Percentiles rank a stretch among this genome's conserved stretches.
Evolutionary conservation across 768 basidiomycete genomes (phyloP).

Genomic region (Leccinum olivaceopallidum): DNA sequence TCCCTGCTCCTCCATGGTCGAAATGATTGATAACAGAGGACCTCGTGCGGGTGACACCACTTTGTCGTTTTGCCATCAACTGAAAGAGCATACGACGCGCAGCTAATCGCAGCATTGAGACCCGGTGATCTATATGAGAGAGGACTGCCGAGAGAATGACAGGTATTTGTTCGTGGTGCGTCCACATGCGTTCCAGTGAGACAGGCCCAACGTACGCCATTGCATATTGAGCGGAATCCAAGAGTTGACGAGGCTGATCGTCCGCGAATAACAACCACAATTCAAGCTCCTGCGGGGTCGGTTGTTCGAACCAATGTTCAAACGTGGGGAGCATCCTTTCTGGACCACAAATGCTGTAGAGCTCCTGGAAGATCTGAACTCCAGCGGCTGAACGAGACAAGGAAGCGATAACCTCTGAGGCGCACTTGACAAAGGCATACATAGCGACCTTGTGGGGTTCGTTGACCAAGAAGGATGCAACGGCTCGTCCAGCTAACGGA

Average conservation of each 20-base stretch:
- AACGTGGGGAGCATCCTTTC: constrained; percentile 78
- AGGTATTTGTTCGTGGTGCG: constrained; percentile 66
- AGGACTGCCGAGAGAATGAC: constrained; percentile 77
- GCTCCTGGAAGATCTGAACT: constrained; percentile 71
- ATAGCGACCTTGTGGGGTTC: constrained; percentile 86
- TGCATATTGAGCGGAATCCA: constrained; percentile 87
- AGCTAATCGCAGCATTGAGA: constrained; percentile 64
- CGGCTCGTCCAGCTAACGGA: constrained; percentile 73
- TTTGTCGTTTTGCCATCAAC: constrained; percentile 60
- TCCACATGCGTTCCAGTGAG: constrained; percentile 76
- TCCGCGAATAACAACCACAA: constrained; percentile 53
- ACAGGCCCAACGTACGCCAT: constrained; percentile 82
- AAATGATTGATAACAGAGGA: constrained; percentile 51
- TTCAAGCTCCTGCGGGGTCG: too few relatives aligned
- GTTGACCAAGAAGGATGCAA: constrained; percentile 81
- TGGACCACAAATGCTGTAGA: constrained; percentile 85
- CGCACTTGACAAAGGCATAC: constrained; percentile 73
- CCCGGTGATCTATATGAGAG: constrained; percentile 79
- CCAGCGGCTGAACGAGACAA: constrained; percentile 78
- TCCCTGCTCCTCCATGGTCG: constrained; percentile 58
- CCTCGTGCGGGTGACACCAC: constrained; percentile 46
- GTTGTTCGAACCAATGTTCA: constrained; percentile 61
- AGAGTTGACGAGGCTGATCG: constrained; percentile 63
- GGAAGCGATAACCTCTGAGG: constrained; percentile 80
- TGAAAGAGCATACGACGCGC: constrained; percentile 85